Evolutionary conservation across 176 grass and related monocot genomes (phyloP), one percentile per base, ranked within the genome.

Genomic region (Oryza coarctata): DNA sequence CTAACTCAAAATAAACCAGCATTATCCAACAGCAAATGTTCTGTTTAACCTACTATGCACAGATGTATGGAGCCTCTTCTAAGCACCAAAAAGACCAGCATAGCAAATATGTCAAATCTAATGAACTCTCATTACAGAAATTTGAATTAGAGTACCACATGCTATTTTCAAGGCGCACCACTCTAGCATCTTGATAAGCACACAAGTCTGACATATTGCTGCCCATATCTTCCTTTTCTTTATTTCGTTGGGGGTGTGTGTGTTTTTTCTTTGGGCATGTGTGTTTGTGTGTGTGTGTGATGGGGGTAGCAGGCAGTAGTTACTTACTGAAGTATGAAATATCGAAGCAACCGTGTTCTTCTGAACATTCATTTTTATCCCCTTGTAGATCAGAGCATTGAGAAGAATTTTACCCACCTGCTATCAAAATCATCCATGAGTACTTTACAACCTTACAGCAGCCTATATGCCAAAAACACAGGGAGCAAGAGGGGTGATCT

Each of bases 391-490:
- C 74, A 95, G 77, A 75, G 95, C 92, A 86, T 98, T 98, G 70
- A 98, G 80, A 68, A 98, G 80, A 43, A 95, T 95, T 80, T 90
- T 98, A 22, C 95, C 95, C n/a, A 95, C 95, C 95, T 98, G 80
- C 36, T 68, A 82, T 44, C 73, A 57, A 55, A 81, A 31, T 41
- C 38, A 79, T 12, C 12, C 38, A 86, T 86, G 25, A 85, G 63
- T 84, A 81, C 57, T 38, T 75, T 64, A 84, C 17, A 77, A 43
- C n/a, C 45, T 58, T 73, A 62, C 22, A 49, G 1, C 0, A 10
- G 23, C 47, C 22, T 71, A 33, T 72, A 34, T 0, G 7, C n/a
- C 71, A 58, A 40, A 47, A 39, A 25, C 13, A 12, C 12, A 18
- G 18, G 47, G n/a, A 31, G 50, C 50, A 9, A 14, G 50, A 20